A percentile compares a stretch with the other conserved stretches of the same genome.
Evolutionary conservation across 306 rosid genomes (phyloP).

Genomic region (Chamaecrista fasciculata): DNA sequence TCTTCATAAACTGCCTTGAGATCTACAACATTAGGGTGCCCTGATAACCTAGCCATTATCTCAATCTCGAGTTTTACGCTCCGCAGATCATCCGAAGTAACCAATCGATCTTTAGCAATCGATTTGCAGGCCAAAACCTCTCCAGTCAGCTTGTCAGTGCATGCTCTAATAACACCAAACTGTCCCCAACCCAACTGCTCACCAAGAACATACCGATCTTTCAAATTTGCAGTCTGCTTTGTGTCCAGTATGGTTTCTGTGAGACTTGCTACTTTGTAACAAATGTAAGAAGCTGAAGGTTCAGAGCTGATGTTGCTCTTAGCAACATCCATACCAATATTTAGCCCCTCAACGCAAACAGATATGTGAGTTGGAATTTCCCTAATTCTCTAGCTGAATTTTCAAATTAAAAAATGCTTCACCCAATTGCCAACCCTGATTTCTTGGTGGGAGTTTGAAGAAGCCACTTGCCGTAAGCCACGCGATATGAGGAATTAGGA

Average conservation of each 20-base stretch:
- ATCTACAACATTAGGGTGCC: constrained; percentile 86
- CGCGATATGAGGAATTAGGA: constrained; percentile 29
- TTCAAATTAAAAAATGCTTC: neutral
- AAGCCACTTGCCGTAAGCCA: constrained; percentile 24
- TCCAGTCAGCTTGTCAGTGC: constrained; percentile 65
- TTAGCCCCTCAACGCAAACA: constrained; percentile 33
- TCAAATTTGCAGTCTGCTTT: constrained; percentile 47
- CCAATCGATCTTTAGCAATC: constrained; percentile 75
- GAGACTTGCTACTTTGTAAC: constrained; percentile 61
- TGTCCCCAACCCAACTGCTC: constrained; percentile 87
- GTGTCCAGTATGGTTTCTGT: constrained; percentile 60
- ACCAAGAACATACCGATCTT: constrained; percentile 65
- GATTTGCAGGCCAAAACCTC: constrained; percentile 87
- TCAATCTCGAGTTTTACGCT: constrained; percentile 86
- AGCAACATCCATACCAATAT: constrained; percentile 74
- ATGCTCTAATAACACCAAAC: constrained; percentile 69
- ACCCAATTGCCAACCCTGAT: constrained; percentile 20
- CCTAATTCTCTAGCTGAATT: constrained; percentile 6
- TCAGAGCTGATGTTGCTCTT: constrained; percentile 43
- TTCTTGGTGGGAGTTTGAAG: constrained; percentile 27
- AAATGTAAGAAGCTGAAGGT: constrained; percentile 45
- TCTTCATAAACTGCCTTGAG: constrained; percentile 89
- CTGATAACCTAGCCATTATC: constrained; percentile 82
- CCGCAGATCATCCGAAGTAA: constrained; percentile 63
- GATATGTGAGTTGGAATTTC: constrained; percentile 26